Evolutionary conservation across 495 filamentous ascomycete genomes (phyloP).

Genomic region (Antarctomyces pellizariae): DNA sequence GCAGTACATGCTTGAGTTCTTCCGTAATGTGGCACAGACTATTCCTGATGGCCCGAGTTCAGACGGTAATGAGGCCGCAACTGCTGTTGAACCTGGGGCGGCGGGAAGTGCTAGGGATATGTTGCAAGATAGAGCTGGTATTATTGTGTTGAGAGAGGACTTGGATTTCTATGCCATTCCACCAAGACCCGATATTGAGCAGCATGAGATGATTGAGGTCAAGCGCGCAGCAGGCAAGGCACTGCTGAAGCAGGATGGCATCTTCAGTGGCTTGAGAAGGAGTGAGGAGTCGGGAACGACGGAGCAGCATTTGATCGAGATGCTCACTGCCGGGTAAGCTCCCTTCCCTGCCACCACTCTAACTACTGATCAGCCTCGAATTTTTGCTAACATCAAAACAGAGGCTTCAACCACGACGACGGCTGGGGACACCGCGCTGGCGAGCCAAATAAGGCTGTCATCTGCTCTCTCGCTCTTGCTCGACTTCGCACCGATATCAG

Average conservation of each 20-base stretch:
- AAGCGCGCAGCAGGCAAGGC: slow-evolving; percentile 83
- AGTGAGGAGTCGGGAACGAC: slow-evolving; percentile 93
- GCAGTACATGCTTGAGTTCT: slow-evolving; percentile 99
- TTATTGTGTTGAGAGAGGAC: slow-evolving; percentile 92
- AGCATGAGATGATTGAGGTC: slow-evolving; percentile 83
- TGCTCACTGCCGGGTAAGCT: slow-evolving; percentile 89
- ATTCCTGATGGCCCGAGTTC: slow-evolving; percentile 50
- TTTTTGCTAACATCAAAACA: slow-evolving; percentile 16
- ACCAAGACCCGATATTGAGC: slow-evolving; percentile 61
- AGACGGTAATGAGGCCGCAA: slow-evolving; percentile 34
- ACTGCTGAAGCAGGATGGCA: slow-evolving; percentile 74
- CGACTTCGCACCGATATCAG: slow-evolving; percentile 80
- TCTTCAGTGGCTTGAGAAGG: slow-evolving; percentile 82
- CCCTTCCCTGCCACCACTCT: slow-evolving; percentile 3
- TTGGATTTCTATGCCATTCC: slow-evolving; percentile 96
- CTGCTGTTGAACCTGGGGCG: slow-evolving; percentile 44
- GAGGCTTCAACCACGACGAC: slow-evolving; percentile 90
- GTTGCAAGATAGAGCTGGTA: slow-evolving; percentile 52
- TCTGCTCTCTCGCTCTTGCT: slow-evolving; percentile 86
- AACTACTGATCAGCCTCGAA: background rate
- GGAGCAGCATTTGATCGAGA: slow-evolving; percentile 96
- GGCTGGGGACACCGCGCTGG: slow-evolving; percentile 86
- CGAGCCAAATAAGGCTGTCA: slow-evolving; percentile 94
- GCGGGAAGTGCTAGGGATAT: slow-evolving; percentile 47
- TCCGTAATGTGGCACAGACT: slow-evolving; percentile 81